phyloP scores from a whole-genome alignment of 768 basidiomycete genomes.

The Udeniomyces megalosporus region DNA sequence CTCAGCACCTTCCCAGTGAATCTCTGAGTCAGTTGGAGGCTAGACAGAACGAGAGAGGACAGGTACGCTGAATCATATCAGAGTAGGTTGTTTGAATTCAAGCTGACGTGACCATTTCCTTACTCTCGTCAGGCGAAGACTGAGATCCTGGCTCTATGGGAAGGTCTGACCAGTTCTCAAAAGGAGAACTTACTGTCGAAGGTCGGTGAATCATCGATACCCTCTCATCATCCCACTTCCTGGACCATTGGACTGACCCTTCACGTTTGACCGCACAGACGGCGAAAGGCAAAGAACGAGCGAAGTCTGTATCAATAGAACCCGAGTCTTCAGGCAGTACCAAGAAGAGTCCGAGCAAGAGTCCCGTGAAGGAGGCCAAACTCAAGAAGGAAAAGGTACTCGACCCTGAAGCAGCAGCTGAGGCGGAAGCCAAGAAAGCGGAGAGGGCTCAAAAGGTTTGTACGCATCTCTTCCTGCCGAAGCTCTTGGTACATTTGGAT shows the following conservation, averaged over 20 bases:
- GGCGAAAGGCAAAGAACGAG: background rate
- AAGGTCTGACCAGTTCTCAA: background rate
- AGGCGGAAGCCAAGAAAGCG: background rate
- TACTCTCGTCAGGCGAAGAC: background rate
- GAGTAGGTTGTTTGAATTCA: slow-evolving; percentile 37
- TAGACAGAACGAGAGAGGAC: slow-evolving; percentile 47
- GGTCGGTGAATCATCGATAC: no score
- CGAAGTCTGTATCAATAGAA: no score
- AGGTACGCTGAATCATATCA: slow-evolving; percentile 34
- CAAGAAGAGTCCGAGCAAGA: no score
- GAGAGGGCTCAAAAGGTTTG: slow-evolving; percentile 10
- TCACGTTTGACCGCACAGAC: no score
- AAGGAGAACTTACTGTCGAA: background rate
- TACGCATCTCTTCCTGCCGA: background rate
- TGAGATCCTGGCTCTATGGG: background rate
- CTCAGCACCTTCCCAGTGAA: slow-evolving; percentile 50
- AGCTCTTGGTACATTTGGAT: background rate
- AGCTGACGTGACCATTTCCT: slow-evolving; percentile 17
- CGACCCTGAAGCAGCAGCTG: background rate
- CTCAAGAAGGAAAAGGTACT: slow-evolving; percentile 2
- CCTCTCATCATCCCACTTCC: no score
- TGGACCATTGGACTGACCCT: no score
- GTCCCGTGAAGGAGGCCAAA: background rate
- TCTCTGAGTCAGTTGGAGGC: slow-evolving; percentile 45
- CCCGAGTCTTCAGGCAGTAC: no score